Evolutionary conservation across 23 red algal species (phyloP).

Genomic region (Gracilaria caudata): DNA sequence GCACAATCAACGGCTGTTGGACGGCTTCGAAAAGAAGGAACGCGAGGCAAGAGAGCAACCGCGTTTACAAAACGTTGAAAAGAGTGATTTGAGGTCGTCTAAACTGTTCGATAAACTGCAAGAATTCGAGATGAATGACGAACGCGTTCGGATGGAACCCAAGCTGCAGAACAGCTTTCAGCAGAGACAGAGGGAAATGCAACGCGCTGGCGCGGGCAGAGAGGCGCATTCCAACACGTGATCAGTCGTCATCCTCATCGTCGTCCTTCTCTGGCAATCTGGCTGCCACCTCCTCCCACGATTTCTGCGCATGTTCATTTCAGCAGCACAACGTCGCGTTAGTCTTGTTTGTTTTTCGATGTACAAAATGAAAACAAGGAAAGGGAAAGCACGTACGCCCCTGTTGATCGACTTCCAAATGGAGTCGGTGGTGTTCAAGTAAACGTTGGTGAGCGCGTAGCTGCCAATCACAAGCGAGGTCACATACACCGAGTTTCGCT

Average conservation of each 20-base stretch:
- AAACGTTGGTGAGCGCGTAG: slow-evolving; percentile 71
- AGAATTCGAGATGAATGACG: slow-evolving; percentile 14
- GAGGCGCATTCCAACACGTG: background rate
- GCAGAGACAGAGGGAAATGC: background rate
- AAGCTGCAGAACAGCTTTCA: slow-evolving; percentile 6
- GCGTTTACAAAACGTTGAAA: background rate
- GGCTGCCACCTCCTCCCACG: slow-evolving; percentile 54
- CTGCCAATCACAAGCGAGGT: slow-evolving; percentile 57
- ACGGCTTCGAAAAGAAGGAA: slow-evolving; percentile 32
- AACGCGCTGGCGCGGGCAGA: background rate
- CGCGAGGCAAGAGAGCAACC: background rate
- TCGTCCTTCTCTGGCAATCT: slow-evolving; percentile 10
- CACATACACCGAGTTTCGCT: slow-evolving; percentile 83
- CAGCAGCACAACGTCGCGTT: background rate
- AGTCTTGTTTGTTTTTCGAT: background rate
- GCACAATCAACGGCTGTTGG: background rate
- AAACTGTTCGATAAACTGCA: background rate
- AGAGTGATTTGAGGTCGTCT: background rate
- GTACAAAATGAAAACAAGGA: background rate
- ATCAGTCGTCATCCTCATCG: slow-evolving; percentile 59
- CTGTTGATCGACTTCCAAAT: slow-evolving; percentile 82
- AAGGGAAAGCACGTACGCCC: slow-evolving; percentile 37
- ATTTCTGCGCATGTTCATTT: slow-evolving; percentile 6
- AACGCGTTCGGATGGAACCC: background rate
- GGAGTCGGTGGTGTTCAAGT: slow-evolving; percentile 57